Evolutionary conservation across 495 filamentous ascomycete genomes (phyloP).

Genomic region (Acidiella bohemica): DNA sequence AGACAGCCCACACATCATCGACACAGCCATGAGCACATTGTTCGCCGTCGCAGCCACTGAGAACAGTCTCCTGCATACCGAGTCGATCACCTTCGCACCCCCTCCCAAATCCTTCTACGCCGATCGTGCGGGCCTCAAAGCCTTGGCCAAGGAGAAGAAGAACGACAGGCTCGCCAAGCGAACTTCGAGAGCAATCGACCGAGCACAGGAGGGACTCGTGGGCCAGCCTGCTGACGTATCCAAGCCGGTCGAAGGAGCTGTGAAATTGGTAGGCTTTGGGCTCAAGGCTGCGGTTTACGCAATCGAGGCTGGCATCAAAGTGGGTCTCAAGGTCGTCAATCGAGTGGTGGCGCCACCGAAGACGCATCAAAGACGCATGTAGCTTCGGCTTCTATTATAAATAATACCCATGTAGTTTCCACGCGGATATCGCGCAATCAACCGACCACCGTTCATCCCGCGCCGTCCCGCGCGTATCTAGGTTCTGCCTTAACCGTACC

Average conservation of each 20-base stretch:
- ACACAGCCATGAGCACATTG: constrained; percentile 13
- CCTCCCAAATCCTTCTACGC: constrained; percentile 7
- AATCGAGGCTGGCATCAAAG: constrained; percentile 10
- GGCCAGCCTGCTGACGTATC: constrained; percentile 14
- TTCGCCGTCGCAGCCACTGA: constrained; percentile 18
- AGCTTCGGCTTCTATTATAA: too few species aligned
- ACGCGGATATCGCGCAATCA: too few species aligned
- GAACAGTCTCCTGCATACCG: constrained; percentile 8
- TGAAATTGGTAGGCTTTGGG: constrained; percentile 10
- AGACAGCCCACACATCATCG: constrained; percentile 14
- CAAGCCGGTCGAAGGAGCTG: constrained; percentile 3
- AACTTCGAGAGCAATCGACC: constrained; percentile 2
- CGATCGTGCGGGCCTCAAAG: constrained; percentile 1
- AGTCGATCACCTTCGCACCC: constrained; percentile 12
- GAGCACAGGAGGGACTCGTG: constrained; percentile 1
- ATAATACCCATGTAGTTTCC: too few species aligned
- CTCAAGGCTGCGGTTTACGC: constrained; percentile 12
- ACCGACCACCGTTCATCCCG: too few species aligned
- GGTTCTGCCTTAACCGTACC: too few species aligned
- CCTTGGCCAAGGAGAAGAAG: neutral
- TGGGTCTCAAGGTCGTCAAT: constrained; percentile 1
- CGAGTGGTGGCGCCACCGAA: too few species aligned
- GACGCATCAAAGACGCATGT: too few species aligned
- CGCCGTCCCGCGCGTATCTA: too few species aligned
- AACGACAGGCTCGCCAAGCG: constrained; percentile 3